Evolutionary conservation across 2,329 filamentous ascomycete genomes (phyloP), one percentile per base, ranked within the genome.

Genomic region (Blastomyces emzantsi): DNA sequence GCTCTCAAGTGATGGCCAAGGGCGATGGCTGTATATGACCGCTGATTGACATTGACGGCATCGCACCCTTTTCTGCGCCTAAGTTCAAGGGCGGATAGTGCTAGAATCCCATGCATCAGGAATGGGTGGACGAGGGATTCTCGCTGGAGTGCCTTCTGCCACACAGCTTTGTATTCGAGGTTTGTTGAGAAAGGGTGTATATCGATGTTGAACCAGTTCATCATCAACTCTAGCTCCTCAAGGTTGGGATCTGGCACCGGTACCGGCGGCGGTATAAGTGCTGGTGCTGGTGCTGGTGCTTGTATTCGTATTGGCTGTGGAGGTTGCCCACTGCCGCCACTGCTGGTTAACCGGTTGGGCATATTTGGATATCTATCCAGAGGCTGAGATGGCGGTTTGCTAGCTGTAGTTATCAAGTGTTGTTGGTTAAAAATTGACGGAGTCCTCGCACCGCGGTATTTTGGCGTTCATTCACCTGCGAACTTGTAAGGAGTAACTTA

Each of bases 101-200:
- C 73, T 13, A 75, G 66, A n/a, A 76, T 69, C 3, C 72, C 73
- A 64, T 75, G 73, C 64, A 73, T 72, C 6, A 76, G 64, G 47
- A 70, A 70, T 19, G 71, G 67, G 47, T 72, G 69, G 15, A 64
- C 66, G 62, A 74, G 69, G 13, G 73, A 70, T 49, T 75, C 68
- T 36, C 68, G 67, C 2, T 72, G 72, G 43, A 76, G 68, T 22
- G 67, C 67, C 9, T 66, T 70, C 64, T 74, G 72, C 73, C 74
- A 75, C 17, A 75, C 65, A 5, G 47, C 30, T 62, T 73, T 70
- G 28, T 70, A 70, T 11, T 64, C 39, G 13, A 49, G 52, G 36
- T 71, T 68, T 15, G 67, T 68, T 6, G 73, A 66, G 65, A 75
- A 68, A 2, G 73, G 70, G 41, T 70, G 70, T 64, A 74, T 73